phyloP scores from a whole-genome alignment of 768 basidiomycete genomes.

The Collybiopsis luxurians region DNA sequence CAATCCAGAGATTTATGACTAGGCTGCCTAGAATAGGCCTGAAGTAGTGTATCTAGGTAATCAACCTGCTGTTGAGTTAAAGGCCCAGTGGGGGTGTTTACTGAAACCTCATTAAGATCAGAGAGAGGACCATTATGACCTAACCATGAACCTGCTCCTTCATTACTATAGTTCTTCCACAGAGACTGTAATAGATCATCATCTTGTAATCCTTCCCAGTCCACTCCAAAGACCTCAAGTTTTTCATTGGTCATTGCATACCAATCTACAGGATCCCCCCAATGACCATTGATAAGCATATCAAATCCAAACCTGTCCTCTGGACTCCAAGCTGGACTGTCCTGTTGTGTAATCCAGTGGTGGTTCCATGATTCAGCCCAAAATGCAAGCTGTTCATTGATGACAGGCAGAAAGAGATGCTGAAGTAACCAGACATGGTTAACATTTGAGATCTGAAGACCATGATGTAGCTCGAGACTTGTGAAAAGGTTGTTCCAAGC shows the following conservation, averaged over 20 bases:
- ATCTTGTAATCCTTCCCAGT: conserved; percentile 11
- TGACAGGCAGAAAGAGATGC: conserved; percentile 20
- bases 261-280: neutral
- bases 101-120: conserved; percentile 7
- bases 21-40: neutral
- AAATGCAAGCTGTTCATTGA: conserved; percentile 14
- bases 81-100: conserved; percentile 5
- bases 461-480: conserved; percentile 16
- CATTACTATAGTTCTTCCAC: conserved; percentile 4
- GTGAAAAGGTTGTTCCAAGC: conserved; percentile 23
- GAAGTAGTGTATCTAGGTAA: neutral
- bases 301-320: too few relatives aligned
- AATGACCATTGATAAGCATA: too few relatives aligned
- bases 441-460: conserved; percentile 12
- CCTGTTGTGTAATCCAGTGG: too few relatives aligned
- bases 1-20: neutral
- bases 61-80: neutral
- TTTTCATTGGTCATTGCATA: conserved; percentile 5
- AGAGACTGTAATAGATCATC: conserved; percentile 6
- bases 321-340: too few relatives aligned
- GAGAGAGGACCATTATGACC: conserved; percentile 8
- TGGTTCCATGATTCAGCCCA: too few relatives aligned
- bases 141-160: conserved; percentile 12
- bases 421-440: too few relatives aligned
- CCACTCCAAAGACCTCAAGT: conserved; percentile 13